Conservation (phyloP, 192 early-diverging fungal species). For the Mortierella alpina region DNA sequence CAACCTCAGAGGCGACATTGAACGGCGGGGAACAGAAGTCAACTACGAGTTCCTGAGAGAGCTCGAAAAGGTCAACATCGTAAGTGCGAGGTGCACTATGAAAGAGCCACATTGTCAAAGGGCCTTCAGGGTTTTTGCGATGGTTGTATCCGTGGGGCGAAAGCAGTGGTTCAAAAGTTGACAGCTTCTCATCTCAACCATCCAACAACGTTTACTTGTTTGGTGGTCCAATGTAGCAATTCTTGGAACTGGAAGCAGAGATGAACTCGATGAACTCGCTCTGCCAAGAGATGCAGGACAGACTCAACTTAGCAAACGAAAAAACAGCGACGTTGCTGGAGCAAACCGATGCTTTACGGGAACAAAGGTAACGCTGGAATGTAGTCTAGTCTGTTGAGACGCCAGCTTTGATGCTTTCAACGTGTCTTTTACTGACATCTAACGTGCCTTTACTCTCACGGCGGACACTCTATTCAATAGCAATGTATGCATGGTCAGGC, state of each 20-base stretch:
- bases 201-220: neutral
- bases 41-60: slow-evolving; percentile 66
- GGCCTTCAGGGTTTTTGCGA: neutral
- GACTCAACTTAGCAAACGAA: slow-evolving; percentile 64
- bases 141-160: too few species aligned
- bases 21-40: slow-evolving; percentile 61
- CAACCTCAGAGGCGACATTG: slow-evolving; percentile 71
- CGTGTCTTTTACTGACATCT: neutral
- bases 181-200: neutral
- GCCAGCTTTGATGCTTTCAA: neutral
- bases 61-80: slow-evolving; percentile 66
- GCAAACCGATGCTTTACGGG: slow-evolving; percentile 72
- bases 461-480: slow-evolving; percentile 28
- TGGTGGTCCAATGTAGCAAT: slow-evolving; percentile 52
- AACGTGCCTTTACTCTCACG: neutral
- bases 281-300: slow-evolving; percentile 69
- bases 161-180: neutral
- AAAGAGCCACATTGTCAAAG: neutral
- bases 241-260: slow-evolving; percentile 68
- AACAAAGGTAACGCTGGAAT: slow-evolving; percentile 61
- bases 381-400: neutral
- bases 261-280: slow-evolving; percentile 68
- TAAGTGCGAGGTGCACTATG: slow-evolving; percentile 2
- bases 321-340: slow-evolving; percentile 72
- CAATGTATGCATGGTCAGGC: slow-evolving; percentile 63